These are phyloP conservation scores for Castanea crenata DNA, from an alignment of 306 rosid genomes.

Conservation along the genomic window DNA sequence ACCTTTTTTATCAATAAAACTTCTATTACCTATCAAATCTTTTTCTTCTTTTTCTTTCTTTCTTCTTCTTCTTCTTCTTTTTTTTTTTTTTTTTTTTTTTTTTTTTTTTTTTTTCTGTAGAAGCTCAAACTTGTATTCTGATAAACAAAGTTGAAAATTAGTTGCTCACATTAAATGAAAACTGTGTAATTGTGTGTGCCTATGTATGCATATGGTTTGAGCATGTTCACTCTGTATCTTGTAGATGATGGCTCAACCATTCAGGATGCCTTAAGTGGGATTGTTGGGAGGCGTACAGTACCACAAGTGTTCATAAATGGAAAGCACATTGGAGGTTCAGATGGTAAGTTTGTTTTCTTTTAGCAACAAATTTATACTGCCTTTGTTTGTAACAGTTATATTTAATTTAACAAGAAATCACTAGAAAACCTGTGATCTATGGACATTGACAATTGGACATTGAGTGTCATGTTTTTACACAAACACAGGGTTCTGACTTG, in stretches of 20 bases:
- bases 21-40: no score
- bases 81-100: no score
- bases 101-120: background rate
- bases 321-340: constrained; percentile 90
- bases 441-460: background rate
- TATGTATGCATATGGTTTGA: constrained; percentile 7
- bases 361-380: background rate
- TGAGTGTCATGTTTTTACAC: background rate
- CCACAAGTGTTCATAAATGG: constrained; percentile 89
- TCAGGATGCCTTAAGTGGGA: constrained; percentile 60
- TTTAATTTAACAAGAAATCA: background rate
- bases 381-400: constrained; percentile 5
- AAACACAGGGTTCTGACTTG: background rate
- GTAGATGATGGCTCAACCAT: constrained; percentile 75
- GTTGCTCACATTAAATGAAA: background rate
- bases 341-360: constrained; percentile 50
- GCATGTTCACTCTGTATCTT: constrained; percentile 24
- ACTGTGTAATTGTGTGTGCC: background rate
- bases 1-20: no score
- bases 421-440: background rate
- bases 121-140: constrained; percentile 7
- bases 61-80: no score
- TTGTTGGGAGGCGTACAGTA: constrained; percentile 82
- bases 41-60: no score
- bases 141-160: background rate